Conservation (phyloP, 176 grass and related monocot genomes). For the Lolium multiflorum region DNA sequence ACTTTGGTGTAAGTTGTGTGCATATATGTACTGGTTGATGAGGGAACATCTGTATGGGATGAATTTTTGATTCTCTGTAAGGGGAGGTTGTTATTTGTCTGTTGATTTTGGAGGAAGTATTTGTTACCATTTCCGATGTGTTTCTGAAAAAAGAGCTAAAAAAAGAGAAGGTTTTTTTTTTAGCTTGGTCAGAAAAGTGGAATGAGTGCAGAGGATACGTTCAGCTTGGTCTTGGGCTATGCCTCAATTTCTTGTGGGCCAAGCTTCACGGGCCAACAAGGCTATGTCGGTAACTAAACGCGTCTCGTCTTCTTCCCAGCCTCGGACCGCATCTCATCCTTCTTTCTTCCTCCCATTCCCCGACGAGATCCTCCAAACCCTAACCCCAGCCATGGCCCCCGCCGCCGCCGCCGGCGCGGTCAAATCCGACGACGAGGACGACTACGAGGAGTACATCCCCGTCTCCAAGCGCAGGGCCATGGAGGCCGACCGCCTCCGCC, state of each 20-base stretch:
- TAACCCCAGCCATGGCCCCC: slow-evolving; percentile 34
- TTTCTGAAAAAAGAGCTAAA: no score
- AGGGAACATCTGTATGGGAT: no score
- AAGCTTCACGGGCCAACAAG: not conserved
- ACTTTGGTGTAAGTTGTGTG: no score
- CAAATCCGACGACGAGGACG: slow-evolving; percentile 37
- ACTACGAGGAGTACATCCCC: slow-evolving; percentile 73
- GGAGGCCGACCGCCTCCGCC: slow-evolving; percentile 55
- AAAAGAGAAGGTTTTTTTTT: no score
- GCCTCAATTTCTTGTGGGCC: not conserved
- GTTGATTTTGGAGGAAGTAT: no score
- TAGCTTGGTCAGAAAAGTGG: no score
- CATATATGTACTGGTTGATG: no score
- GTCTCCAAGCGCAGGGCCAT: slow-evolving; percentile 69
- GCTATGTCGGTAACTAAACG: not conserved
- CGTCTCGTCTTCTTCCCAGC: slow-evolving; percentile 15
- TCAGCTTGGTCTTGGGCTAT: not conserved
- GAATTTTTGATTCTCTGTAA: no score
- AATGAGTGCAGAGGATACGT: no score
- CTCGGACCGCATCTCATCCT: not conserved
- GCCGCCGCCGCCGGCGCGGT: not conserved
- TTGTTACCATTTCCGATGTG: no score
- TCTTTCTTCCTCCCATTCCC: not conserved
- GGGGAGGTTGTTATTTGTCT: no score
- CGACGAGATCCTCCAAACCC: slow-evolving; percentile 21